phyloP scores from a whole-genome alignment of 2,329 filamentous ascomycete genomes.

The Sporothrix brunneoviolacea region DNA sequence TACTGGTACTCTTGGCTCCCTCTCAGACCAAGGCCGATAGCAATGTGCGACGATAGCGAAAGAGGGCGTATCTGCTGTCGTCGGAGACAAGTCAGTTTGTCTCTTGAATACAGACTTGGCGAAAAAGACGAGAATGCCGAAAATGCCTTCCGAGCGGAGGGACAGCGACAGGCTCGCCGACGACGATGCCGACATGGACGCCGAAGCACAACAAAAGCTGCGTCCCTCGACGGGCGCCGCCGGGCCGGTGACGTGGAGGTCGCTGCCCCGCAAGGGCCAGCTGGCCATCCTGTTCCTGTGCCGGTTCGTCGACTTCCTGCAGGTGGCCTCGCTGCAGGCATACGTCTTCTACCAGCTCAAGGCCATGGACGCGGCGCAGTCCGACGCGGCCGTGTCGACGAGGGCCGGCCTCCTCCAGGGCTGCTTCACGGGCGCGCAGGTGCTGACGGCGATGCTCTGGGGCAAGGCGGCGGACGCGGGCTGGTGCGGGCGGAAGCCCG shows the following conservation, averaged over 20 bases:
- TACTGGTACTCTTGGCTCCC: neutral
- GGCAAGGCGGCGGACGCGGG: slow-evolving; percentile 57
- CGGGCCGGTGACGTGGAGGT: slow-evolving; percentile 17
- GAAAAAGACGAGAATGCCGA: too few relatives aligned
- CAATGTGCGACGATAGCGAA: too few relatives aligned
- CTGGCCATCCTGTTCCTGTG: slow-evolving; percentile 23
- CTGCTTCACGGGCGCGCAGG: slow-evolving; percentile 67
- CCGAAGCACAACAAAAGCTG: neutral
- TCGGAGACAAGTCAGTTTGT: too few relatives aligned
- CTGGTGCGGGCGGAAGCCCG: slow-evolving; percentile 58
- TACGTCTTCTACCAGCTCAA: slow-evolving; percentile 21
- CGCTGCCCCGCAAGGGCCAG: slow-evolving; percentile 22
- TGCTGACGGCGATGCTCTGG: slow-evolving; percentile 67
- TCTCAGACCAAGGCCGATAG: too few relatives aligned
- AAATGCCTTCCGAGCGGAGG: too few relatives aligned
- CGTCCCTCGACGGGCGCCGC: too few relatives aligned
- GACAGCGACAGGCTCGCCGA: neutral
- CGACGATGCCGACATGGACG: neutral
- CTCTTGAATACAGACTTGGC: too few relatives aligned
- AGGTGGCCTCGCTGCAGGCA: slow-evolving; percentile 21
- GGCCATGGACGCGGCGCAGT: slow-evolving; percentile 12
- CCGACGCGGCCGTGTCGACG: slow-evolving; percentile 24
- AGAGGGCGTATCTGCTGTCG: too few relatives aligned
- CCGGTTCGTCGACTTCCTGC: slow-evolving; percentile 24
- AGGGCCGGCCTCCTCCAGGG: slow-evolving; percentile 66